phyloP scores from a whole-genome alignment of 2,329 filamentous ascomycete genomes.

The Chaetomiaceae sp. region DNA sequence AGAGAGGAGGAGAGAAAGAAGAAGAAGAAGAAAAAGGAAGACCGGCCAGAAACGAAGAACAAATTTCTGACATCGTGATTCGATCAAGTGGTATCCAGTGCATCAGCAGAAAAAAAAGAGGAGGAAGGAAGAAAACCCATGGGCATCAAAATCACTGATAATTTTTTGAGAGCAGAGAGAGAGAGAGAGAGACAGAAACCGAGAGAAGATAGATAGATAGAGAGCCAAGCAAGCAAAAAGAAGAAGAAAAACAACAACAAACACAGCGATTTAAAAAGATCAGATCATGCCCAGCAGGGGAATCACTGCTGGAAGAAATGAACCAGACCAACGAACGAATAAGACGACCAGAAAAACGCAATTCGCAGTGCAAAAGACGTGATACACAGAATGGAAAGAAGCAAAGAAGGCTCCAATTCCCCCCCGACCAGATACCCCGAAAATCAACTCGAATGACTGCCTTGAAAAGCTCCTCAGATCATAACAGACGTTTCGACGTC shows the following conservation, averaged over 20 bases:
- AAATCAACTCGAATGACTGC: conserved; percentile 21
- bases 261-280: conserved; percentile 2
- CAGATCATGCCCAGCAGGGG: conserved; percentile 21
- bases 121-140: no score
- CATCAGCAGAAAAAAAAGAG: conserved; percentile 9
- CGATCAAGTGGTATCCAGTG: conserved; percentile 28
- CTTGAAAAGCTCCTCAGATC: conserved; percentile 20
- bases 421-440: conserved; percentile 21
- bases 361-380: conserved; percentile 12
- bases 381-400: conserved; percentile 17
- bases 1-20: no score
- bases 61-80: conserved; percentile 22
- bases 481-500: conserved; percentile 17
- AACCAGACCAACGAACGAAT: conserved; percentile 12
- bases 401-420: conserved; percentile 20
- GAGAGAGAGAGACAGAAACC: background rate
- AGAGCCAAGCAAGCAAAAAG: conserved; percentile 16
- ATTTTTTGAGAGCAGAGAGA: conserved; percentile 9
- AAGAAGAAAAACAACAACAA: conserved; percentile 10
- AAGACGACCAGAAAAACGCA: conserved; percentile 8
- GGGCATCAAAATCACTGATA: conserved; percentile 2
- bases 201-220: conserved; percentile 10
- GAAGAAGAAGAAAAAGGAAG: conserved; percentile 2
- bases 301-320: conserved; percentile 24
- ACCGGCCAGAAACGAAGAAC: conserved; percentile 13